Evolutionary conservation across 805 yeast species (phyloP).

Genomic region (Starmerella sirachaensis): DNA sequence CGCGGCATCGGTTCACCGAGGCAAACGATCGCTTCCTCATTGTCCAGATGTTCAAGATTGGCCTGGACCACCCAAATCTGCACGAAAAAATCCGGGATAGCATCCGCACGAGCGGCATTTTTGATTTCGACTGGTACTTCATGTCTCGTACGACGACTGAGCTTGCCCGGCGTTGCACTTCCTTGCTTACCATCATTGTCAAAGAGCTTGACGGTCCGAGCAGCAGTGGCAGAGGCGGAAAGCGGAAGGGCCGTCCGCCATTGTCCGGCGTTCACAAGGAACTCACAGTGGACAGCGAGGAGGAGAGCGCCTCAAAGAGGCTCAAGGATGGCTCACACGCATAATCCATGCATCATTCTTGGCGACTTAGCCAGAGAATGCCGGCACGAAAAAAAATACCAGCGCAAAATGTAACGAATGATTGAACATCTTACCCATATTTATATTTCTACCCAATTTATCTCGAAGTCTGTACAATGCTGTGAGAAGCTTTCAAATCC

Average conservation of each 20-base stretch:
- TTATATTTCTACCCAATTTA: too few relatives aligned
- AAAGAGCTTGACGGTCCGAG: constrained; percentile 45
- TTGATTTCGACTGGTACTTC: constrained; percentile 77
- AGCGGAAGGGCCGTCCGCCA: constrained; percentile 22
- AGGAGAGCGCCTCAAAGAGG: constrained; percentile 1
- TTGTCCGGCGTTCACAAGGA: too few relatives aligned
- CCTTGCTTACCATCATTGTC: constrained; percentile 61
- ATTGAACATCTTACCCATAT: too few relatives aligned
- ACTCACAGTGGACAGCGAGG: not conserved
- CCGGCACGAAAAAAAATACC: too few relatives aligned
- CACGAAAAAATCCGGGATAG: constrained; percentile 65
- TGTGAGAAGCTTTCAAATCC: too few relatives aligned
- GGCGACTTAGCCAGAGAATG: too few relatives aligned
- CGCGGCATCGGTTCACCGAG: constrained; percentile 51
- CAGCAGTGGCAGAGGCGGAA: constrained; percentile 21
- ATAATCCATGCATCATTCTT: too few relatives aligned
- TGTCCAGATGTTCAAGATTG: constrained; percentile 63
- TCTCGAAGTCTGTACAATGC: too few relatives aligned
- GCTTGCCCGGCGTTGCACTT: constrained; percentile 68
- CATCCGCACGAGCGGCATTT: constrained; percentile 57
- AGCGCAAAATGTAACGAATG: too few relatives aligned
- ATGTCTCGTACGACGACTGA: constrained; percentile 69
- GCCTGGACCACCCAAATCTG: constrained; percentile 63
- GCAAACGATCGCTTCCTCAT: constrained; percentile 83
- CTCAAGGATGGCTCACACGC: too few relatives aligned